A percentile compares a stretch with the other conserved stretches of the same genome.
phyloP scores from a whole-genome alignment of 2,329 filamentous ascomycete genomes.

The Xylariaceae sp. region DNA sequence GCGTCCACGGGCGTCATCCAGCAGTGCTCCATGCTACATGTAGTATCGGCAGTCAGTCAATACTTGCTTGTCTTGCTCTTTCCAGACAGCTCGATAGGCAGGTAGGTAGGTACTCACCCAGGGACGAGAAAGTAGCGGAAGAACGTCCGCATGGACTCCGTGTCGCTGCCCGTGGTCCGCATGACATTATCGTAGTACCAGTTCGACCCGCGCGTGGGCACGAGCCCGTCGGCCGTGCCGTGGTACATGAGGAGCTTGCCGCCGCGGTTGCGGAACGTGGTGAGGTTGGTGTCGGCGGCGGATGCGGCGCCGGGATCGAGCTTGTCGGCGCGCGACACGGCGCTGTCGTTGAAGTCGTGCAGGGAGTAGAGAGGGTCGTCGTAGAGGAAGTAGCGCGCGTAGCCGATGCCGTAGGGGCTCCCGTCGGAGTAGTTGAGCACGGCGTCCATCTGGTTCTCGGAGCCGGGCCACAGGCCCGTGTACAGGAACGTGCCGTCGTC shows the following conservation, averaged over 20 bases:
- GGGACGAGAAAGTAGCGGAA: conserved; percentile 58
- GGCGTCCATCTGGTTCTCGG: conserved; percentile 44
- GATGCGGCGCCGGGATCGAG: conserved; percentile 43
- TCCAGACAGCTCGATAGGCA: conserved; percentile 22
- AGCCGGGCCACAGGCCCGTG: conserved; percentile 49
- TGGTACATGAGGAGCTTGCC: conserved; percentile 52
- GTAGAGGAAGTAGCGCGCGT: conserved; percentile 44
- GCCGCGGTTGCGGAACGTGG: conserved; percentile 42
- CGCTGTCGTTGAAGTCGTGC: conserved; percentile 38
- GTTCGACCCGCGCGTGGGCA: conserved; percentile 42
- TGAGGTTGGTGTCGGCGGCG: conserved; percentile 44
- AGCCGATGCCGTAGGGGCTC: conserved; percentile 40
- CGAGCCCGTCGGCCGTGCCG: conserved; percentile 45
- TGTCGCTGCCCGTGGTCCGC: conserved; percentile 32
- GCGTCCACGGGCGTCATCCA: conserved; percentile 38
- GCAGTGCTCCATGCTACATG: conserved; percentile 52
- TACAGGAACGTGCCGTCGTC: conserved; percentile 41
- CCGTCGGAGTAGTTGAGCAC: conserved; percentile 38
- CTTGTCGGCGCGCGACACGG: conserved; percentile 35
- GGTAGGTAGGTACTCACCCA: no score
- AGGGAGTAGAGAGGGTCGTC: conserved; percentile 43
- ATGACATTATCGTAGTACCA: conserved; percentile 39
- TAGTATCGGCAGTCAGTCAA: background rate
- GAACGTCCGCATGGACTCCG: conserved; percentile 47
- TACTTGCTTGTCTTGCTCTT: background rate